phyloP scores from a whole-genome alignment of 257 asterid species.

The Nicotiana otophora region DNA sequence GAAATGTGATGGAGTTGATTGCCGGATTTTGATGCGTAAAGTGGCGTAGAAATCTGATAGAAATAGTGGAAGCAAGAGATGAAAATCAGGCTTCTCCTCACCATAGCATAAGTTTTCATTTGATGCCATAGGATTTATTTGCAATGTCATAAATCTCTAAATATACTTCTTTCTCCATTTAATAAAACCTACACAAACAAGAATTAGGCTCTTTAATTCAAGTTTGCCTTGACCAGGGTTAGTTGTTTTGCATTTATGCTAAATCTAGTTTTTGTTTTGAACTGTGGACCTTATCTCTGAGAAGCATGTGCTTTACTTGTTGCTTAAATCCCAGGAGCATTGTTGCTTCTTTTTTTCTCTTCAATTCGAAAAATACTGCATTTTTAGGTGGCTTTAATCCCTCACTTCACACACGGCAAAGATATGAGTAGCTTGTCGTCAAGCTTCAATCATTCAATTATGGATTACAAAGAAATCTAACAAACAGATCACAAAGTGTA shows the following conservation, averaged over 20 bases:
- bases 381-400: not conserved
- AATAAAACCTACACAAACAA: not conserved
- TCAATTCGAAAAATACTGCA: not conserved
- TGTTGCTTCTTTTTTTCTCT: not conserved
- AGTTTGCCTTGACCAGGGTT: not conserved
- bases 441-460: not conserved
- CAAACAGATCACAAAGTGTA: not conserved
- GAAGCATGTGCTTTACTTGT: too few species aligned
- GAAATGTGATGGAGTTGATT: not conserved
- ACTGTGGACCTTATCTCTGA: not conserved
- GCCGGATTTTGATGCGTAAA: not conserved
- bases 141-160: not conserved
- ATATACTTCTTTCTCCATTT: not conserved
- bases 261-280: not conserved
- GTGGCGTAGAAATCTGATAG: not conserved
- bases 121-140: not conserved
- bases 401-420: not conserved
- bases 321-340: not conserved
- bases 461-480: not conserved
- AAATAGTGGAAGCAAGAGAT: not conserved
- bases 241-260: not conserved
- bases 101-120: not conserved
- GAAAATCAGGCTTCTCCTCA: not conserved
- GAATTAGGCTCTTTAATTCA: not conserved
- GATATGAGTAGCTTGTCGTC: not conserved